Percentiles rank a stretch among this genome's conserved stretches.
phyloP scores from a whole-genome alignment of 305 asterid species.

The Fraxinus paxiana region DNA sequence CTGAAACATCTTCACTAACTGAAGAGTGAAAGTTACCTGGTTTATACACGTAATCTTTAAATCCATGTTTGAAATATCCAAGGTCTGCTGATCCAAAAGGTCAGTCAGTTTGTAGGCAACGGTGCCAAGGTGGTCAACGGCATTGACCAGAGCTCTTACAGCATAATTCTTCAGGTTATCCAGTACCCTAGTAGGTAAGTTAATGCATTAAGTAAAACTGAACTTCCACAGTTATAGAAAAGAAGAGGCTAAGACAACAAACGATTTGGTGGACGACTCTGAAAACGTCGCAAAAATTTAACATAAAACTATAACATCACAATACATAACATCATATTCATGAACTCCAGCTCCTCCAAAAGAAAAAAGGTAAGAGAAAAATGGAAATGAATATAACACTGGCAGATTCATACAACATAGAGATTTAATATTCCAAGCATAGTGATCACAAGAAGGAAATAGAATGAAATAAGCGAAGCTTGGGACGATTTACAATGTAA shows the following conservation, averaged over 20 bases:
- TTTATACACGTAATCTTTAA: slow-evolving; percentile 60
- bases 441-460: background rate
- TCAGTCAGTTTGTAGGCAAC: slow-evolving; percentile 92
- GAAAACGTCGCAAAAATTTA: background rate
- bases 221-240: background rate
- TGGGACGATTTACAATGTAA: background rate
- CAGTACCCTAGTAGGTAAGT: slow-evolving; percentile 57
- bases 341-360: background rate
- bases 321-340: background rate
- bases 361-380: background rate
- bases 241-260: background rate
- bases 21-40: slow-evolving; percentile 48
- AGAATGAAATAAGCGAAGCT: background rate
- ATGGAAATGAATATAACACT: background rate
- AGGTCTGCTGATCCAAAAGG: slow-evolving; percentile 70
- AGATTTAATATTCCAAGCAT: background rate
- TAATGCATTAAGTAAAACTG: slow-evolving; percentile 5
- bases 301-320: background rate
- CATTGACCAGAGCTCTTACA: slow-evolving; percentile 88
- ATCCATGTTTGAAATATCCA: slow-evolving; percentile 65
- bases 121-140: slow-evolving; percentile 96
- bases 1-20: slow-evolving; percentile 1
- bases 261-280: background rate
- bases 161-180: slow-evolving; percentile 92
- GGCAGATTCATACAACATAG: background rate